These are phyloP conservation scores for Leishmania guyanensis DNA, from an alignment of 208 protist species.

Conservation along the genomic window DNA sequence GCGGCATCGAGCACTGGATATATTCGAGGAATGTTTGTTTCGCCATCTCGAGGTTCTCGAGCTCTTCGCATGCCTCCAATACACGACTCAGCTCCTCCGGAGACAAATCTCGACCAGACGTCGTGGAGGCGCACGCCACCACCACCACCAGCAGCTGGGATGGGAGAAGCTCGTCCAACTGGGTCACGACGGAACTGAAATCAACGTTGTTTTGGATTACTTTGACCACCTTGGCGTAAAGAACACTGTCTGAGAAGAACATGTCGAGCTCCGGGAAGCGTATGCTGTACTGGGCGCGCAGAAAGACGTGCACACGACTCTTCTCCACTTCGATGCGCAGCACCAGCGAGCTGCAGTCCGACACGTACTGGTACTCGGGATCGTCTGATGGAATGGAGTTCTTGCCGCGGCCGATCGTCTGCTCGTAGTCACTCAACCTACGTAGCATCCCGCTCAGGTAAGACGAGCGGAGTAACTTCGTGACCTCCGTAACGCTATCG, in stretches of 20 bases:
- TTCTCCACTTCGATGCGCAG: slow-evolving; percentile 91
- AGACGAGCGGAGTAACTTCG: slow-evolving; percentile 69
- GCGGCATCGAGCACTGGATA: slow-evolving; percentile 91
- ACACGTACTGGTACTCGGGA: slow-evolving; percentile 90
- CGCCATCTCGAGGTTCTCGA: slow-evolving; percentile 89
- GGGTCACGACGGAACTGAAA: slow-evolving; percentile 57
- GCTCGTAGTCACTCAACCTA: slow-evolving; percentile 75
- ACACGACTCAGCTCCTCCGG: slow-evolving; percentile 66
- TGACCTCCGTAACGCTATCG: slow-evolving; percentile 82
- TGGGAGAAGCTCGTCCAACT: slow-evolving; percentile 82
- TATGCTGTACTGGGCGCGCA: slow-evolving; percentile 85
- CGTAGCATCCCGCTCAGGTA: slow-evolving; percentile 81
- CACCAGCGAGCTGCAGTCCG: slow-evolving; percentile 87
- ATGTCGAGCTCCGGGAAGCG: slow-evolving; percentile 91
- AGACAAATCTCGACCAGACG: slow-evolving; percentile 65
- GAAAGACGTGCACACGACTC: slow-evolving; percentile 83
- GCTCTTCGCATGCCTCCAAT: slow-evolving; percentile 85
- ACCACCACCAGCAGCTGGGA: slow-evolving; percentile 88
- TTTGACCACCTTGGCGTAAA: slow-evolving; percentile 86
- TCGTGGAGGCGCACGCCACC: slow-evolving; percentile 88
- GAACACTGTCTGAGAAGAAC: slow-evolving; percentile 86
- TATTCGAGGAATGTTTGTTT: slow-evolving; percentile 94
- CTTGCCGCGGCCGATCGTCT: slow-evolving; percentile 50
- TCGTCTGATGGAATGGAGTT: slow-evolving; percentile 84
- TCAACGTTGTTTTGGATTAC: slow-evolving; percentile 87